These are phyloP conservation scores for Suillus alpinus DNA, from an alignment of 768 basidiomycete genomes.

Conservation along the genomic window DNA sequence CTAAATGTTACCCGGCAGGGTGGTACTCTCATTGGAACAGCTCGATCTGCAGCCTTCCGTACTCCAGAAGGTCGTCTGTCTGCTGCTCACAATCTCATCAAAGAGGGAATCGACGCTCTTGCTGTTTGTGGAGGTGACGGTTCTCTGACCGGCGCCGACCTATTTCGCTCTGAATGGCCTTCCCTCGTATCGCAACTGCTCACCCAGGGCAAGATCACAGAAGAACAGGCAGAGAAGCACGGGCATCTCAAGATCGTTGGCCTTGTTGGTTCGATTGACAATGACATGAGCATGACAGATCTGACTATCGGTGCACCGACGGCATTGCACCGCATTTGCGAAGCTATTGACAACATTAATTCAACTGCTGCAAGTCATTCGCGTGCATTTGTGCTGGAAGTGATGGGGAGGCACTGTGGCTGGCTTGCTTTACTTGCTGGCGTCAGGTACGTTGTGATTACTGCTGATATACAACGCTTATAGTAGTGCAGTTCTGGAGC, in stretches of 20 bases:
- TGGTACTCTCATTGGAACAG: constrained; percentile 95
- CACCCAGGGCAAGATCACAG: constrained; percentile 71
- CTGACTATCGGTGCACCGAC: constrained; percentile 96
- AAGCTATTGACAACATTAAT: constrained; percentile 97
- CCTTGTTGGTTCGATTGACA: constrained; percentile 98
- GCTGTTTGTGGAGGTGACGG: constrained; percentile 98
- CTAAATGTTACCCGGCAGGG: constrained; percentile 49
- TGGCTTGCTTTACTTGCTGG: constrained; percentile 95
- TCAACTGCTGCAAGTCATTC: constrained; percentile 96
- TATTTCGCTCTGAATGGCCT: constrained; percentile 94
- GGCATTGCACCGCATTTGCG: constrained; percentile 94
- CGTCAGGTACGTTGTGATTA: constrained; percentile 58
- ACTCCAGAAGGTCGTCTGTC: constrained; percentile 84
- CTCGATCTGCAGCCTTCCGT: constrained; percentile 80
- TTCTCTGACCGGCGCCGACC: constrained; percentile 92
- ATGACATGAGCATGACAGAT: constrained; percentile 98
- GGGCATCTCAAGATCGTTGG: constrained; percentile 93
- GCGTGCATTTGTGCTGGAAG: constrained; percentile 95
- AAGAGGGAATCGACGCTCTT: constrained; percentile 95
- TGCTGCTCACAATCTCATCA: constrained; percentile 89
- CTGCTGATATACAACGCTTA: constrained; percentile 8
- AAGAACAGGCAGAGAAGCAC: constrained; percentile 66
- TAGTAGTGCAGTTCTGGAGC: constrained; percentile 66
- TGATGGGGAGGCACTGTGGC: constrained; percentile 99
- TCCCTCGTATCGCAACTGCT: constrained; percentile 69